Conservation (phyloP, 179 eudicot genomes). For the Vitellaria paradoxa region DNA sequence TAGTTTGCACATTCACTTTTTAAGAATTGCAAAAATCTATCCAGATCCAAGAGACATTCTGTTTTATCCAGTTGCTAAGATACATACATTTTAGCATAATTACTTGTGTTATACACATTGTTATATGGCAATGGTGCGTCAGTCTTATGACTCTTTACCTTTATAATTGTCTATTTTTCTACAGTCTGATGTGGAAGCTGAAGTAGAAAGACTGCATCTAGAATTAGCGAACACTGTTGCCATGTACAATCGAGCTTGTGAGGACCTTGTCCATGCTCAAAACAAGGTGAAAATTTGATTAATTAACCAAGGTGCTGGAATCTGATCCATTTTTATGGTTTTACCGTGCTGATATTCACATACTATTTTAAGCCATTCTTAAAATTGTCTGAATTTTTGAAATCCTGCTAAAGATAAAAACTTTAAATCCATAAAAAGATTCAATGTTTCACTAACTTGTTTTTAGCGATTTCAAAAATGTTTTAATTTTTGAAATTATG, state of each 20-base stretch:
- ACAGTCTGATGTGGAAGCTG: slow-evolving; percentile 58
- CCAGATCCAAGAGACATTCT: too few relatives aligned
- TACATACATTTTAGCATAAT: too few relatives aligned
- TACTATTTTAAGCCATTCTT: not conserved
- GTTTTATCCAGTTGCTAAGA: too few relatives aligned
- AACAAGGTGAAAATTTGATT: slow-evolving; percentile 42
- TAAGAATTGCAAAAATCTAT: too few relatives aligned
- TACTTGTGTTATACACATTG: too few relatives aligned
- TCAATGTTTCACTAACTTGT: not conserved
- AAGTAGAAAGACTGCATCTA: slow-evolving; percentile 55
- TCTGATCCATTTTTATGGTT: not conserved
- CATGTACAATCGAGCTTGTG: slow-evolving; percentile 69
- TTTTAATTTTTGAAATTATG: too few relatives aligned
- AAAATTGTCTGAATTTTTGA: not conserved
- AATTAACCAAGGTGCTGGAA: not conserved
- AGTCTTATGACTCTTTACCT: slow-evolving; percentile 10
- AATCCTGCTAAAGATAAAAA: not conserved
- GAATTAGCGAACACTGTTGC: slow-evolving; percentile 52
- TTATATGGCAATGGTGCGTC: not conserved
- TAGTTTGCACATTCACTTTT: too few relatives aligned
- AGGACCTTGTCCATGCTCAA: slow-evolving; percentile 60
- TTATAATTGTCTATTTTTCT: slow-evolving; percentile 2
- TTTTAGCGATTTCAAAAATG: too few relatives aligned
- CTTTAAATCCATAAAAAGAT: not conserved
- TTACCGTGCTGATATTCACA: not conserved